Base-by-base conservation (phyloP, 2,329 filamentous ascomycete genomes). In the Penicillium aurantiogriseum region DNA sequence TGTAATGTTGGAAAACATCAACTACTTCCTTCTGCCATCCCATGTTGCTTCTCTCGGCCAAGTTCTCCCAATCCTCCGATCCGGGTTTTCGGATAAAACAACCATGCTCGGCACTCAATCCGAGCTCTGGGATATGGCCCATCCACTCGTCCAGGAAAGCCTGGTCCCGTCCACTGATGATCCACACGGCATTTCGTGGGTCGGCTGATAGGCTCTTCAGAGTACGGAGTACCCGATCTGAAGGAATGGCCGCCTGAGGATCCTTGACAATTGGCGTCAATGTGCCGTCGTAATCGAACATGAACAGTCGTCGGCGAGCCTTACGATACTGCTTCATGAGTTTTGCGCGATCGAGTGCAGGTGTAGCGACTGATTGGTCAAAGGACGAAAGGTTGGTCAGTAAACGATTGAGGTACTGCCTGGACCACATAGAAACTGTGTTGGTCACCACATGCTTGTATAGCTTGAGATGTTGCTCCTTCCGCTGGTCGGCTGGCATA, bases 231-330 rank as follows among this genome's bases (percentile, higher is more conserved):
- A 97, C 85, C 23, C 88, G 86, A 66, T 92, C 88, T 0, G 92
- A 93, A 0, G 94, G 94, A 39, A 97, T 87, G 3, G 94, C 94
- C 5, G 91, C 88, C 64, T 89, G 88, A 2, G 94, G 94, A 69
- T 97, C 92, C 66, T 89, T 88, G 54, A 97, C 94, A 67, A 99
- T 97, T 0, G 92, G 91, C 4, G 94, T 97, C 54, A 99, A 83
- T 0, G 94, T 99, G 47, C 94, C 94, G 72, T 99, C 94, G 69
- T 99, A 99, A 77, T 99, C 94, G 71, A 97, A 97, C 90, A 99
- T 93, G 80, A 97, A 96, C 3, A 99, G 81, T 11, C 94, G 87
- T 76, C 90, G 91, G 61, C 84, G 84, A 4, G 91, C 87, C 39
- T 83, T 79, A 59, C 86, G 85, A 75, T 97, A 97, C 59, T 88